Evolutionary conservation across 257 asterid species (phyloP).

Genomic region (Sherardia arvensis): DNA sequence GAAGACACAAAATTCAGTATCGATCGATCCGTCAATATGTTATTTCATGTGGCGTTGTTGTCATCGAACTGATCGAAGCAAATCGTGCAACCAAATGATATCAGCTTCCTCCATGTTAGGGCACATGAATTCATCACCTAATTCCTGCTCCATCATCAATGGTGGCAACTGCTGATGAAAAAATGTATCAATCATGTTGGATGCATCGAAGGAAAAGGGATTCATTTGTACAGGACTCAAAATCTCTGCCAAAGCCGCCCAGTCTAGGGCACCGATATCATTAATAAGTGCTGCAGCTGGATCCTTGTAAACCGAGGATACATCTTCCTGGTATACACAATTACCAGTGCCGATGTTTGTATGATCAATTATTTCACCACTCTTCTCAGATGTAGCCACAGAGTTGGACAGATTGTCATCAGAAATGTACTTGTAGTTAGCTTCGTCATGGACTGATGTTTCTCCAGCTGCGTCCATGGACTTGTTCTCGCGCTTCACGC

Average conservation of each 20-base stretch:
- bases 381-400: not conserved
- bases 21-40: too few relatives aligned
- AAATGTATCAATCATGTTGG: not conserved
- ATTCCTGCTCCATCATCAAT: not conserved
- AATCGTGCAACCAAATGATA: not conserved
- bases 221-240: not conserved
- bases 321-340: not conserved
- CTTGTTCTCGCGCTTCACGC: not conserved
- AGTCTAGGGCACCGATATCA: not conserved
- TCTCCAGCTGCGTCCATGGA: not conserved
- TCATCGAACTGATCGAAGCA: not conserved
- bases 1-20: not conserved
- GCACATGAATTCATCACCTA: not conserved
- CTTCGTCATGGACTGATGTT: not conserved
- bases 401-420: not conserved
- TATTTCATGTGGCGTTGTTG: not conserved
- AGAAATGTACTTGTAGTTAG: too few relatives aligned
- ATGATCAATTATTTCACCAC: not conserved
- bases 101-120: not conserved
- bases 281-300: not conserved
- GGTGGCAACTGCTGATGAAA: not conserved
- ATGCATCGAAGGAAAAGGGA: not conserved
- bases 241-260: not conserved
- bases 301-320: not conserved
- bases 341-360: not conserved